A percentile compares a stretch with the other conserved stretches of the same genome.
These are phyloP conservation scores for Ogataea paraovalis DNA, from an alignment of 805 yeast genomes.

Conservation along the genomic window DNA sequence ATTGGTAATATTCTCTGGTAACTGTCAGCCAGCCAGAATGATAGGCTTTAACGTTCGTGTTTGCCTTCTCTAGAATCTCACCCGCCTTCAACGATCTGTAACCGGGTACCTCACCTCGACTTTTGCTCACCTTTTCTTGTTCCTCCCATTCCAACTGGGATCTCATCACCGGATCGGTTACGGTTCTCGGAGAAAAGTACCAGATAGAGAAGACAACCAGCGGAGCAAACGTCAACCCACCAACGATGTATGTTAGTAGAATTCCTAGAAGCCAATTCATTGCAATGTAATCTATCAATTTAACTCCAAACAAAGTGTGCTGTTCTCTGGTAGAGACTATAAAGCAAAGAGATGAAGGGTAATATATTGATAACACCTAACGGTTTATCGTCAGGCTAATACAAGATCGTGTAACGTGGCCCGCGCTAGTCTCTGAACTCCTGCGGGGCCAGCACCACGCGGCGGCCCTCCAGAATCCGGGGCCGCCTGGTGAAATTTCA, in stretches of 20 bases:
- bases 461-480: too few species aligned
- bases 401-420: too few species aligned
- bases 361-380: too few species aligned
- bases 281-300: too few species aligned
- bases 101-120: conserved; percentile 25
- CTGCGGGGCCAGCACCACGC: too few species aligned
- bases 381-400: too few species aligned
- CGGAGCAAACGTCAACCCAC: conserved; percentile 82
- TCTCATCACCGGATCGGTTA: conserved; percentile 19
- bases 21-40: conserved; percentile 80
- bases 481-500: too few species aligned
- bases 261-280: conserved; percentile 29
- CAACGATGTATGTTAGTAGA: conserved; percentile 55
- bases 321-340: too few species aligned
- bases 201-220: conserved; percentile 40
- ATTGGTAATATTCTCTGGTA: conserved; percentile 68
- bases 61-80: conserved; percentile 54
- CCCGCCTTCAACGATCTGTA: conserved; percentile 48
- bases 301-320: too few species aligned
- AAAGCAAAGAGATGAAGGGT: too few species aligned
- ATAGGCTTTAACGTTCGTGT: conserved; percentile 60
- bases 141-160: conserved; percentile 25
- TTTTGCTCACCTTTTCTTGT: conserved; percentile 26
- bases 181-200: conserved; percentile 35
- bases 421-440: too few species aligned